A percentile compares a stretch with the other conserved stretches of the same genome.
phyloP scores from a whole-genome alignment of 2,329 filamentous ascomycete species.

The Fusarium denticulatum region DNA sequence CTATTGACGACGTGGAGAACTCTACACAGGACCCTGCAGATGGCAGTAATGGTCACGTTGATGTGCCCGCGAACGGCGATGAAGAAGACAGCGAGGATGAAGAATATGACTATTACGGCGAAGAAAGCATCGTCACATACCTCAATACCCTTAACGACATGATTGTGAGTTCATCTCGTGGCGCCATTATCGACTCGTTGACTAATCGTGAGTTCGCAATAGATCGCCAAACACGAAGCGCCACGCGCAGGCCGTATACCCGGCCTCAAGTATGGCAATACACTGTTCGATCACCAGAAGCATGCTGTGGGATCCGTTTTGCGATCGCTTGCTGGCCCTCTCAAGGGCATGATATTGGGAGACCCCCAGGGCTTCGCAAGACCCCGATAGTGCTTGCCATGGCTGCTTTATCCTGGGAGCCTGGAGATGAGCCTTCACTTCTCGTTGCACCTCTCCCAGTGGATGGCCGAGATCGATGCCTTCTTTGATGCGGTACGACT shows the following conservation, averaged over 20 bases:
- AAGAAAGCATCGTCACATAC: not conserved
- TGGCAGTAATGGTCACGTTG: rapidly evolving
- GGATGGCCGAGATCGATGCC: not conserved
- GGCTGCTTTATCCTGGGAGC: not conserved
- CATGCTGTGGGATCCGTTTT: not conserved
- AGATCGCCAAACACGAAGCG: not conserved
- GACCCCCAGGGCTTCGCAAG: not conserved
- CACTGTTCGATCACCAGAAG: not conserved
- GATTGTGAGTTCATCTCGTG: no score
- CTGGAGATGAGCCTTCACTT: not conserved
- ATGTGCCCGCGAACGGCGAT: not conserved
- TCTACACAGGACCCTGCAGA: not conserved
- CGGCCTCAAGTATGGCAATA: no score
- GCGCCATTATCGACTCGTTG: not conserved
- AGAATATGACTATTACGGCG: not conserved
- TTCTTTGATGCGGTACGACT: not conserved
- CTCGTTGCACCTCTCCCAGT: not conserved
- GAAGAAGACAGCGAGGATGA: no score
- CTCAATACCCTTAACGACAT: no score
- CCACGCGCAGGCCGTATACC: no score
- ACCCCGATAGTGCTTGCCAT: not conserved
- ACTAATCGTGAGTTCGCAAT: not conserved
- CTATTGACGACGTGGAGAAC: not conserved
- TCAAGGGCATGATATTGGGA: not conserved
- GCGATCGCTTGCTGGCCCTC: not conserved